Percentiles rank a stretch among this genome's conserved stretches.
Evolutionary conservation across 306 rosid genomes (phyloP).

Genomic region (Rubus parviflorus): DNA sequence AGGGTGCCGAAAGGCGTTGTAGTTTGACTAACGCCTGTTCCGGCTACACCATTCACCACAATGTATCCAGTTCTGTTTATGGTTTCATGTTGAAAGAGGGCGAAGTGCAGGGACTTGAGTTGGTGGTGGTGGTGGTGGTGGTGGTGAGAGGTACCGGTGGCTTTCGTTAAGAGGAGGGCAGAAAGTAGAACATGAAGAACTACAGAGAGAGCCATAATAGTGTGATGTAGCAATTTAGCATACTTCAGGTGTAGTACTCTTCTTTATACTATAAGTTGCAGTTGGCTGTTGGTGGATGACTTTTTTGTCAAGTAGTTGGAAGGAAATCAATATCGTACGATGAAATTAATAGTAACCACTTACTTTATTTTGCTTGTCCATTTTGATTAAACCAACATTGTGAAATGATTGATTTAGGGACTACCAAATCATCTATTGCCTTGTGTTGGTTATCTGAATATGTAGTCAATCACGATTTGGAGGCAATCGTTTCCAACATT

Average conservation of each 20-base stretch:
- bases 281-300: background rate
- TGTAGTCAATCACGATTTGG: background rate
- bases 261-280: background rate
- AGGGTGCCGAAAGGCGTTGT: conserved; percentile 68
- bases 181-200: conserved; percentile 22
- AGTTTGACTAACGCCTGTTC: conserved; percentile 37
- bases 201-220: conserved; percentile 31
- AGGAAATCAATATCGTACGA: too few relatives aligned
- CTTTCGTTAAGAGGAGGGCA: conserved; percentile 19
- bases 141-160: conserved; percentile 22
- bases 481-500: background rate
- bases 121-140: conserved; percentile 26
- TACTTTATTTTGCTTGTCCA: too few relatives aligned
- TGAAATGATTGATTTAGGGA: background rate
- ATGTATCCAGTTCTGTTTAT: conserved; percentile 66
- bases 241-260: background rate
- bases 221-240: background rate
- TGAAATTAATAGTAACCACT: too few relatives aligned
- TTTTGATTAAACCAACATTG: too few relatives aligned
- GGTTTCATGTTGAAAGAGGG: conserved; percentile 71
- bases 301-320: background rate
- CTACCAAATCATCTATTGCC: background rate
- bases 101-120: conserved; percentile 60
- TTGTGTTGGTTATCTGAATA: background rate
- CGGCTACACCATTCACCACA: conserved; percentile 53